Evolutionary conservation across 1,284 basidiomycete genomes (phyloP), one percentile per base, ranked within the genome.

Genomic region (Abortiporus biennis): DNA sequence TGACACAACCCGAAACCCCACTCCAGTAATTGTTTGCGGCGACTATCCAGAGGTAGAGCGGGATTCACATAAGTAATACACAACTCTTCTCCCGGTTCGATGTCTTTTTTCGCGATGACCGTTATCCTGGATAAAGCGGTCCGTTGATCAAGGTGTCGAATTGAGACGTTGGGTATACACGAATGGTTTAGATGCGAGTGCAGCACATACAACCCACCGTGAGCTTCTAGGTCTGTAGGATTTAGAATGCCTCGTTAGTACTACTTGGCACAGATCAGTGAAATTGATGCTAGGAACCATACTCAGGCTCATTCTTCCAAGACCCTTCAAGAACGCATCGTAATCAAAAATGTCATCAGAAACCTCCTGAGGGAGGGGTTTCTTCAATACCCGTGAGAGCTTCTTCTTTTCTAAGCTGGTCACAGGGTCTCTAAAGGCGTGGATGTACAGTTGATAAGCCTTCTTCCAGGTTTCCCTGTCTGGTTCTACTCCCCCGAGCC

Each of bases 151-250:
- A 78, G 63, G 56, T 83, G 91, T 15, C 76, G 78, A 17, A 87
- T 79, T 27, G 83, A 82, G 34, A 86, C 53, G 57, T 91, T 92
- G 0, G 92, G 89, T 3, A 64, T 59, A 62, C 91, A 95, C 12
- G 74, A 74, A 59, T 94, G 92, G 63, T 94, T 94, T 30, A 94
- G 60, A 56, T 93, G 89, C 1, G 88, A 85, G 61, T 95, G 91
- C 6, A 95, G 72, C 5, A 76, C 72, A 62, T 93, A 94, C 8
- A 94, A 67, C 1, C 90, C 92, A 3, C 92, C 92, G 47, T 91
- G 88, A 2, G 82, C 78, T 63, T 94, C 92, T 45, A 91, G 69
- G 58, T 93, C 85, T 87, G 48, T 3, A 15, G 21, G 12, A 11
- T 21, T 12, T 12, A 30, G 11, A 15, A 41, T 42, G n/a, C n/a